A percentile compares a stretch with the other conserved stretches of the same genome.
phyloP scores from a whole-genome alignment of 352 stramenopile genomes.

The Globisporangium paroecandrum region DNA sequence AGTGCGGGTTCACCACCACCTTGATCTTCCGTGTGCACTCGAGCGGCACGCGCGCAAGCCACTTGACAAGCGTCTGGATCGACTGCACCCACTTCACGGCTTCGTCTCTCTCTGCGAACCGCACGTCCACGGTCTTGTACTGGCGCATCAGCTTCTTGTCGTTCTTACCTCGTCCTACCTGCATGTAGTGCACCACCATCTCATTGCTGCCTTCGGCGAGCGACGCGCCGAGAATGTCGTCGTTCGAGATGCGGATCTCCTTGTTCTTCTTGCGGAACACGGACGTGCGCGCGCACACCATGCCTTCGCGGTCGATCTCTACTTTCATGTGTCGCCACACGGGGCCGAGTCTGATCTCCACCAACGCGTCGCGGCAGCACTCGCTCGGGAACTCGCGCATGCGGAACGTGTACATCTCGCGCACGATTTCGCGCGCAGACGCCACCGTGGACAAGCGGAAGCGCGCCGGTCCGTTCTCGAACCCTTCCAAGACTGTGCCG shows the following conservation, averaged over 20 bases:
- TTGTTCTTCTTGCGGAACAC: slow-evolving; percentile 65
- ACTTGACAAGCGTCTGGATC: slow-evolving; percentile 61
- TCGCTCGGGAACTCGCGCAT: slow-evolving; percentile 55
- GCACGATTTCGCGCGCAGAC: slow-evolving; percentile 56
- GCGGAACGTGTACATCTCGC: slow-evolving; percentile 65
- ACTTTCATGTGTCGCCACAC: slow-evolving; percentile 53
- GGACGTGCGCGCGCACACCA: slow-evolving; percentile 50
- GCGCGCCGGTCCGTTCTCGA: slow-evolving; percentile 47
- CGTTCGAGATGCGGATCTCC: slow-evolving; percentile 41
- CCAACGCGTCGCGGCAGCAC: slow-evolving; percentile 27
- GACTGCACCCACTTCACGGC: slow-evolving; percentile 34
- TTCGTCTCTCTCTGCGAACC: slow-evolving; percentile 28
- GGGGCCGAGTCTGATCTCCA: slow-evolving; percentile 42
- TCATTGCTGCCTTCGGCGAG: slow-evolving; percentile 22
- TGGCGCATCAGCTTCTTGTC: slow-evolving; percentile 54
- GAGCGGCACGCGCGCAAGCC: slow-evolving; percentile 62
- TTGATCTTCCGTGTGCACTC: slow-evolving; percentile 56
- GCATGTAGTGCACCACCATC: slow-evolving; percentile 67
- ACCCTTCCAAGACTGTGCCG: slow-evolving; percentile 51
- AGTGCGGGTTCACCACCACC: slow-evolving; percentile 77
- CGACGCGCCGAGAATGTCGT: slow-evolving; percentile 51
- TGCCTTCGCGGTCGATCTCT: slow-evolving; percentile 48
- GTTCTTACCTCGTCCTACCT: slow-evolving; percentile 42
- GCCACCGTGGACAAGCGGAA: slow-evolving; percentile 61
- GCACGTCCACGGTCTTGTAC: slow-evolving; percentile 42